Evolutionary conservation across 225 moss, liverwort and hornwort genomes (phyloP), one percentile per base, ranked within the genome.

Genomic region (Sphagnum contortum): DNA sequence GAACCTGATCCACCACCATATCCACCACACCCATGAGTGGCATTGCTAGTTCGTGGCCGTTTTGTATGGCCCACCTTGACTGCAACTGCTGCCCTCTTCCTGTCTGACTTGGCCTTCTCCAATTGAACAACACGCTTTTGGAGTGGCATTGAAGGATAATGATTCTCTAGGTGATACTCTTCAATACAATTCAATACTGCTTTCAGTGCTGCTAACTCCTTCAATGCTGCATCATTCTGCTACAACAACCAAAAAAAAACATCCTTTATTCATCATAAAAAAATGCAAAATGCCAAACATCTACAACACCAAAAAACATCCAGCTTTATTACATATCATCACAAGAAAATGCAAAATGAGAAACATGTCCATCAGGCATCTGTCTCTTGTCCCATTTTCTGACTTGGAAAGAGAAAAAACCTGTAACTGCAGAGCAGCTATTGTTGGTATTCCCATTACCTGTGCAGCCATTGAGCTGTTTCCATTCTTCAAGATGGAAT

Each of bases 141-240:
- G 48, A 93, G 86, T 47, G 98, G 98, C 64, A 81, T 89, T 57
- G 93, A 91, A 44, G 93, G 91, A 70, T 99, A 99, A 62, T 90
- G 93, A 69, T 72, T 88, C 72, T 99, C 98, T 60, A 99, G 79
- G 57, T 88, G 89, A 50, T 99, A 99, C 76, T 99, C 98, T 66
- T 99, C 98, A 50, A 99, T 99, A 71, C 93, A 93, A 77, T 99
- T 99, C 49, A 99, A 82, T 44, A 99, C 98, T 47, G 98, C 91
- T 85, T 93, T 99, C 70, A 99, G 77, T 62, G 98, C 98, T 48
- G 93, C 98, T 66, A 99, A 85, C 81, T 99, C 98, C 81, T 99
- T 99, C 98, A 99, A 91, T 13, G 98, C 91, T 13, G 98, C 98
- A 77, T 99, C 98, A 72, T 99, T 99, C 98, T 99, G 87, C 75